Evolutionary conservation across 331 rosid genomes (phyloP).

Genomic region (Rosa hybrid): DNA sequence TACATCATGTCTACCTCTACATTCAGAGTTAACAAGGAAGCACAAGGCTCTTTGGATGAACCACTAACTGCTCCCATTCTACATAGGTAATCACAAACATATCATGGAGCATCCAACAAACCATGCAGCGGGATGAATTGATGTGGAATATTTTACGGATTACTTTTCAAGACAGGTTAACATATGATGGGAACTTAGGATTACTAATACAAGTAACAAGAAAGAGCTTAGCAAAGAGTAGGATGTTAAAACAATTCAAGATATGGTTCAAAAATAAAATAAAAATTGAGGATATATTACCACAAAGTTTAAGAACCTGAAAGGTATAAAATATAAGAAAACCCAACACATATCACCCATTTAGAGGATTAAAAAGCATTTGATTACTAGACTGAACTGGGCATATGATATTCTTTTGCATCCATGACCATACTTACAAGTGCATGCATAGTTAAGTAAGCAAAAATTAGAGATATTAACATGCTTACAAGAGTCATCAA

Average conservation of each 20-base stretch:
- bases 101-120: background rate
- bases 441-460: conserved; percentile 10
- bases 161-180: background rate
- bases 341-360: background rate
- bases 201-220: background rate
- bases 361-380: background rate
- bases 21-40: conserved; percentile 1
- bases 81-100: background rate
- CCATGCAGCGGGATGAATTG: background rate
- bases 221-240: background rate
- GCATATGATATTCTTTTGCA: conserved; percentile 7
- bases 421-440: conserved; percentile 1
- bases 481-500: conserved; percentile 88
- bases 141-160: background rate
- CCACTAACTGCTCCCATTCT: background rate
- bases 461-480: conserved; percentile 22
- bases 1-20: background rate
- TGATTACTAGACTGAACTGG: background rate
- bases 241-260: background rate
- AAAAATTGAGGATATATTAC: background rate
- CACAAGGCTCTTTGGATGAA: background rate
- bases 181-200: background rate
- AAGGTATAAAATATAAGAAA: background rate
- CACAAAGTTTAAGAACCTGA: background rate
- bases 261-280: background rate